Base-by-base conservation (phyloP, 352 stramenopile genomes). In the Globisporangium uncinulatum region DNA sequence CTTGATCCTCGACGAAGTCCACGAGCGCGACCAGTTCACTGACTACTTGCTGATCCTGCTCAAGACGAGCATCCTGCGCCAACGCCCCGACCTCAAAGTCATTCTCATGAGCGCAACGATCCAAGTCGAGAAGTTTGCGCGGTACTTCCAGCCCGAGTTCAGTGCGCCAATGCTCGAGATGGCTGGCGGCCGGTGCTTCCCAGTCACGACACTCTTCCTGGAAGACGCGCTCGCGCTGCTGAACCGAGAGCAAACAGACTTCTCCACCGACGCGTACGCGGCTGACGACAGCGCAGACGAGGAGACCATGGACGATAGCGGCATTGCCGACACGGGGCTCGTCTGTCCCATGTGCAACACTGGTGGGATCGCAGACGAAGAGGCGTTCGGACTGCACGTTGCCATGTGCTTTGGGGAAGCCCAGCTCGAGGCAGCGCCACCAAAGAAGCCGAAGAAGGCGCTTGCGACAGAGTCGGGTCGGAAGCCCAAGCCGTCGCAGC, bases 51-150 rank as follows among this genome's bases (percentile, higher is more conserved):
- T 99, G 36, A 98, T 98, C 63, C 63, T 96, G 50, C 80, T 98
- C 69, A 95, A 83, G 65, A 90, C 73, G 17, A 94, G 64, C 20
- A 85, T 98, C 47, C 70, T 97, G 5, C 74, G 78, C 50, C 75
- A 86, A 24, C 73, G 87, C 49, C 76, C 76, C 17, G 71, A 97
- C 61, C 76, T 98, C 20, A 91, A 95, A 65, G 67, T 98, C 2
- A 86, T 98, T 39, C 67, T 98, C 8, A 99, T 99, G 96, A 97
- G 84, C 60, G 96, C 96, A 7, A 99, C 96, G 6, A 95, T 99
- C 45, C 89, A 98, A 52, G 89, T 92, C 4, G 77, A 97, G 31
- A 97, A 97, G 52, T 91, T 98, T 59, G 75, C 84, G 11, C 69
- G 72, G 36, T 99, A 98, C 62, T 98, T 98, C 62, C 70, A 87